Base-by-base conservation (phyloP, 345 rosid species). In the Gossypium thurberi region DNA sequence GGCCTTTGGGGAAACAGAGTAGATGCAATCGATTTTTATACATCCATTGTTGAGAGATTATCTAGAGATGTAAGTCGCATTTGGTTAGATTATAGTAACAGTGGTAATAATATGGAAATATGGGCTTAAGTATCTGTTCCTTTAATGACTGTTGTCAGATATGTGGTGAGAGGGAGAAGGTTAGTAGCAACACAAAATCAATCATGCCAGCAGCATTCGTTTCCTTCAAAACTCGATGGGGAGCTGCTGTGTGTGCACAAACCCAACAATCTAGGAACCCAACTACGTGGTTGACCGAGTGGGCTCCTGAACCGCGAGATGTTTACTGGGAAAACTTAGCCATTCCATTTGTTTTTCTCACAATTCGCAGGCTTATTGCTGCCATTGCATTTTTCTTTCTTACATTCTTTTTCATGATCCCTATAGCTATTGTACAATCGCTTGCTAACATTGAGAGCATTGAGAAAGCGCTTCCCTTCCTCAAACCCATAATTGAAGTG, bases 251-350 rank as follows among this genome's bases (percentile, higher is more conserved):
- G 71, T 89, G 98, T 79, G 89, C 98, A 70, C 97, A 92, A 76
- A 92, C 98, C 74, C 98, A 92, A 78, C 98, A 90, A 78, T 75
- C 94, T 44, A 84, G 92, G 79, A 90, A 92, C 73, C 98, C 98
- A 0, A 87, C 98, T 42, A 65, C 81, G 15, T 94, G 98, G 98
- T 75, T 94, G 66, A 94, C 98, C 15, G 95, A 90, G 33, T 94
- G 98, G 98, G 97, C 98, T 13, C 96, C 98, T 2, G 98, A 94
- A 78, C 97, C 98, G 0, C 88, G 96, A 15, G 98, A 92, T 66
- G 74, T 94, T 46, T 92, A 83, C 75, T 94, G 98, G 97, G 82
- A 90, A 71, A 94, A 94, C 81, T 78, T 94, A 23, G 89, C 98
- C 40, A 87, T 94, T 72, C 98, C 98, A 23, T 94, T 79, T 82